Evolutionary conservation across 2,329 filamentous ascomycete genomes (phyloP), one percentile per base, ranked within the genome.

Genomic region (Exophiala xenobiotica): DNA sequence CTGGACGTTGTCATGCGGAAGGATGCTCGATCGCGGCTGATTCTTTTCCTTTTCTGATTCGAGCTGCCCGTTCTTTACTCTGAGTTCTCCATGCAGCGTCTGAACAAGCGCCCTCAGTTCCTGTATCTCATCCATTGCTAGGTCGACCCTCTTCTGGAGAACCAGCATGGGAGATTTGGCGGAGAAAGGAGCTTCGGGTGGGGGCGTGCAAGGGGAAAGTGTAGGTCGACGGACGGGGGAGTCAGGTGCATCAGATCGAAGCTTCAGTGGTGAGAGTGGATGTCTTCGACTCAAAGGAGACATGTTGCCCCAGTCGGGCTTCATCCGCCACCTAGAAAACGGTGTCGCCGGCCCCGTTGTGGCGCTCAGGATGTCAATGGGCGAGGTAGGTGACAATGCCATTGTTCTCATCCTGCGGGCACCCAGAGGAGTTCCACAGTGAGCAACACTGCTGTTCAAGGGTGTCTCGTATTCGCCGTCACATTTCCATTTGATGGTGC

Each of bases 51-150:
- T 20, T 11, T 48, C 44, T 19, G 39, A 14, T 26, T 48, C 14
- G 14, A 46, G 38, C n/a, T 37, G 39, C 24, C 35, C 40, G 9
- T 49, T 47, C 31, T 49, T 53, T 14, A 27, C 20, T 20, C 42
- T 46, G 8, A 59, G 46, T 22, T 54, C 49, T 6, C 48, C 35
- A 29, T 59, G 57, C 26, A 59, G 37, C 12, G 35, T 37, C 18
- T 57, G 51, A 5, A 59, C 51, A 7, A 54, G 39, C 16, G 46
- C 47, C 29, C 57, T 55, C 11, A 57, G 41, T 39, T 60, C 57
- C 42, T 60, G 51, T 11, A 58, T 60, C 22, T 58, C 54, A 37
- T 54, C 50, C 51, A 60, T 57, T 5, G 54, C 57, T 22, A 60
- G 23, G 23, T 56, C 51, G 3, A 60, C 49, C 22, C 57, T 40